Conservation (phyloP, 208 protist genomes). For the Leishmania gerbilli region DNA sequence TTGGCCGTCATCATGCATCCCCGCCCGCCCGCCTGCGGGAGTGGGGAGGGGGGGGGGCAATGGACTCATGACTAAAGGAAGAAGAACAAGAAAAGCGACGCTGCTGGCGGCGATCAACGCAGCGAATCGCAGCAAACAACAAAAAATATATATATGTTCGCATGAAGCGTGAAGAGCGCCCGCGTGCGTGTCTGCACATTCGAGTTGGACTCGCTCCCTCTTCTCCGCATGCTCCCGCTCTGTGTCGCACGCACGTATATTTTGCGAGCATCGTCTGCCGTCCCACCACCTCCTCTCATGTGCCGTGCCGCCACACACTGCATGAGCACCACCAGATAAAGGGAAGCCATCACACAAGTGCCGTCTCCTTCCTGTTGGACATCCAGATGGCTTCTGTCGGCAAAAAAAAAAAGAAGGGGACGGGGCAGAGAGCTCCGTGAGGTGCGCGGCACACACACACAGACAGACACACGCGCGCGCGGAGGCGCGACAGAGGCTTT, state of each 20-base stretch:
- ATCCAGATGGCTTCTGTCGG: not conserved
- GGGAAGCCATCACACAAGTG: not conserved
- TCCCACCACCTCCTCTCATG: not conserved
- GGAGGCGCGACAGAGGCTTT: not conserved
- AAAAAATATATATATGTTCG: too few relatives aligned
- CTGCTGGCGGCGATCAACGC: not conserved
- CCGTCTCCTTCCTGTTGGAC: not conserved
- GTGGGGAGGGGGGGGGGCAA: too few relatives aligned
- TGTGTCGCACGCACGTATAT: not conserved
- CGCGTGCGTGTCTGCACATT: not conserved
- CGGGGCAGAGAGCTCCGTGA: not conserved
- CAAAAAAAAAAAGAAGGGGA: not conserved
- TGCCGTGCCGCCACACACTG: not conserved
- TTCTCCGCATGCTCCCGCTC: not conserved
- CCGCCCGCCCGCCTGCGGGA: not conserved
- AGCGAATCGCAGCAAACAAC: not conserved
- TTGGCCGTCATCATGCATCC: not conserved
- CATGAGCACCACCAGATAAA: not conserved
- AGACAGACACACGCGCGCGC: not conserved
- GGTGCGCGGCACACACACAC: not conserved
- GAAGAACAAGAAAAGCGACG: not conserved
- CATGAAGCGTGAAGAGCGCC: not conserved
- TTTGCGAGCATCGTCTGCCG: not conserved
- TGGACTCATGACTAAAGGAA: not conserved
- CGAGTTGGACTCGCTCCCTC: not conserved